These are phyloP conservation scores for Cordia subcordata DNA, from an alignment of 257 asterid species.

Conservation along the genomic window DNA sequence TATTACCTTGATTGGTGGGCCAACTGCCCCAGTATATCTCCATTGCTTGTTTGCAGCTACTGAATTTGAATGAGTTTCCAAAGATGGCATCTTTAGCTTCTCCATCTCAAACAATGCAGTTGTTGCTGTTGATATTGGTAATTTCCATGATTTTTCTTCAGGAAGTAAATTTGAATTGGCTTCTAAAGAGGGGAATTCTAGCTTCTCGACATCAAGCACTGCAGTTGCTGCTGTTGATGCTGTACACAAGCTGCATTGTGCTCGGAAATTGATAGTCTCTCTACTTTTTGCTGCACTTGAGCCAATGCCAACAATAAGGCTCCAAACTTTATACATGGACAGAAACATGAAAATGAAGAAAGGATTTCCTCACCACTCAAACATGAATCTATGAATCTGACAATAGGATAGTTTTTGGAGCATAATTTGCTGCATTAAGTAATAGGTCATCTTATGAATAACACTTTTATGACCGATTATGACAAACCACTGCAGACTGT, in stretches of 20 bases:
- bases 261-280: constrained; percentile 43
- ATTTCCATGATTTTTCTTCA: constrained; percentile 50
- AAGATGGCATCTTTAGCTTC: constrained; percentile 43
- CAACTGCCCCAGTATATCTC: constrained; percentile 45
- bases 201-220: constrained; percentile 65
- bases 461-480: no score
- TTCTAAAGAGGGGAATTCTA: constrained; percentile 53
- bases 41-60: constrained; percentile 42
- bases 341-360: no score
- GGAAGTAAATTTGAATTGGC: constrained; percentile 44
- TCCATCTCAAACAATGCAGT: constrained; percentile 60
- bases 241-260: constrained; percentile 64
- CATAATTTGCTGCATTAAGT: no score
- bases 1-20: constrained; percentile 56
- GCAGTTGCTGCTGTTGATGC: constrained; percentile 40
- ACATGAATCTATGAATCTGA: no score
- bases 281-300: constrained; percentile 71
- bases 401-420: no score
- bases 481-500: no score
- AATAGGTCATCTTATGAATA: no score
- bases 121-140: constrained; percentile 31
- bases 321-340: not conserved
- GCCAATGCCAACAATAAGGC: constrained; percentile 5
- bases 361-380: no score
- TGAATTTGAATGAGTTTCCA: constrained; percentile 53